phyloP scores from a whole-genome alignment of 2,329 filamentous ascomycete species.

The Rhynchosporium agropyri region DNA sequence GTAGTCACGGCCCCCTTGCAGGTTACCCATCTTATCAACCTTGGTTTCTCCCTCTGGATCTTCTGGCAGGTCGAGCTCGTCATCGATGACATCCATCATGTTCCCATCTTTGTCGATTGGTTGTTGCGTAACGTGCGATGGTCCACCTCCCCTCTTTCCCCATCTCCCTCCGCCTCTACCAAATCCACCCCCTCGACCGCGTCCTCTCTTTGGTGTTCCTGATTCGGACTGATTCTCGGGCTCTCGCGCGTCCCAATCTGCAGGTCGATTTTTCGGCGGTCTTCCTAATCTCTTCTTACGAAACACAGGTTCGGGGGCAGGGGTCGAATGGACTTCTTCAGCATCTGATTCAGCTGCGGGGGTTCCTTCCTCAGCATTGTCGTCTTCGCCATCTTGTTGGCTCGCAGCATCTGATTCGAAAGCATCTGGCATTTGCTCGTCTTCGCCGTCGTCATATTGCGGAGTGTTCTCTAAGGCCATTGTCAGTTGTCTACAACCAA shows the following conservation, averaged over 20 bases:
- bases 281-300: constrained; percentile 78
- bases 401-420: constrained; percentile 38
- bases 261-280: constrained; percentile 80
- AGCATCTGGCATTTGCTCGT: constrained; percentile 50
- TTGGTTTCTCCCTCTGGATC: constrained; percentile 89
- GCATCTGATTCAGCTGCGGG: constrained; percentile 54
- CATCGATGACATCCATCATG: constrained; percentile 84
- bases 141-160: constrained; percentile 62
- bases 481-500: constrained; percentile 19
- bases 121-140: constrained; percentile 77
- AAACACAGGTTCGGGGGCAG: constrained; percentile 56
- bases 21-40: constrained; percentile 84
- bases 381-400: constrained; percentile 43
- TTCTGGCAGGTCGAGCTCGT: constrained; percentile 87
- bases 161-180: constrained; percentile 63
- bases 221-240: constrained; percentile 52
- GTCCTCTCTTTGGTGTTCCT: constrained; percentile 56
- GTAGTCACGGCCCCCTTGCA: constrained; percentile 86
- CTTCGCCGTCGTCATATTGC: constrained; percentile 49
- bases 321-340: constrained; percentile 44
- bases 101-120: constrained; percentile 94
- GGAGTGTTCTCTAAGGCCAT: constrained; percentile 51
- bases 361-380: constrained; percentile 52
- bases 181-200: constrained; percentile 61
- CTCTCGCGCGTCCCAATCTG: constrained; percentile 70